Base-by-base conservation (phyloP, 441 rosid species). In the Erodium moschatum region DNA sequence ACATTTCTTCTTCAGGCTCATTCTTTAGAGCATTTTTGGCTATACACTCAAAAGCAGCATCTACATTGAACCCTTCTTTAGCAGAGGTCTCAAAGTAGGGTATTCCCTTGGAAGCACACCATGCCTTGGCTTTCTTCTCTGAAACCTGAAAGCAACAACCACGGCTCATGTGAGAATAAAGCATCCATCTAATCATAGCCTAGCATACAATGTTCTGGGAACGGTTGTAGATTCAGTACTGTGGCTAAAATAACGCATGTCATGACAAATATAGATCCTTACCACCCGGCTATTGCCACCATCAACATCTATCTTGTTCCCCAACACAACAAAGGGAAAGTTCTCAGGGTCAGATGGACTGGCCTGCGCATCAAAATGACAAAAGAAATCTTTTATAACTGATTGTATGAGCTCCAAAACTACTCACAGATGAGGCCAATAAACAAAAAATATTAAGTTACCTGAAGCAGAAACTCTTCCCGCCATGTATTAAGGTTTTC, bases 381-480 rank as follows among this genome's bases (percentile, higher is more conserved):
- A 56, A 19, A 18, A 15, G 0, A 33, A 5, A 38, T 7, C 6
- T 7, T 19, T 56, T 19, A 56, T 9, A 18, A 6, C 27, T 19
- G 11, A 16, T 7, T 19, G 16, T 1, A 20, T 33, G 38, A 56
- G 16, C 27, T 56, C 16, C 27, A 19, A 19, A 8, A 56, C 62
- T 56, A 9, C 12, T 56, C 12, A 33, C 38, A 56, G 10, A 56
- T 18, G 12, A 0, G 24, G 10, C 62, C 38, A 8, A 56, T 6
- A 21, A 40, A 61, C 60, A 19, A 56, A 70, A 8, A 38, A 8
- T 29, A 19, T 44, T 44, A 11, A 3, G 2, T 24, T 69, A 89
- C 93, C 92, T 91, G 96, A 74, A 86, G 82, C 74, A 91, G 83
- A 74, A 91, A 91, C 80, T 89, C 93, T 77, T 91, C 96, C 65